A percentile compares a stretch with the other conserved stretches of the same genome.
Conservation (phyloP, 805 yeast species). For the Candida piceae region DNA sequence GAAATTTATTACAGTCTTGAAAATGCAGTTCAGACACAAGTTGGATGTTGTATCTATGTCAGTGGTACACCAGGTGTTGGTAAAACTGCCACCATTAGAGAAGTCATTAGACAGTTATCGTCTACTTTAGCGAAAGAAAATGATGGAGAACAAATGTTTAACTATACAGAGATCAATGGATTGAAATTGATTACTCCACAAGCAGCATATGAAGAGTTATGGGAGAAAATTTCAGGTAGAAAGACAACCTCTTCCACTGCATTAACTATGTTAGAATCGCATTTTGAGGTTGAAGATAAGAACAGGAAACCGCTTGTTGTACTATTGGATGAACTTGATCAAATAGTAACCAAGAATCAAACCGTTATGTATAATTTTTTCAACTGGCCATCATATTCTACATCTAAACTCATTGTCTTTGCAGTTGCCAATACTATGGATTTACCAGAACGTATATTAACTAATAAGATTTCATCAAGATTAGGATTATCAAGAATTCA, state of each 20-base stretch:
- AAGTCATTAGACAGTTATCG: constrained; percentile 68
- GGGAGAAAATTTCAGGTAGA: constrained; percentile 67
- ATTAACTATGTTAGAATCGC: constrained; percentile 61
- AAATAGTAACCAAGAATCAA: constrained; percentile 76
- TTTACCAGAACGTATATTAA: constrained; percentile 80
- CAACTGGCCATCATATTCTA: constrained; percentile 89
- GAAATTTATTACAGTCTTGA: constrained; percentile 65
- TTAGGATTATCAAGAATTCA: constrained; percentile 82
- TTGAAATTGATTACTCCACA: constrained; percentile 76
- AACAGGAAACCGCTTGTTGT: constrained; percentile 59
- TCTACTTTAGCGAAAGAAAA: constrained; percentile 16
- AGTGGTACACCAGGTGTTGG: constrained; percentile 99
- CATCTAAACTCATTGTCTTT: constrained; percentile 77
- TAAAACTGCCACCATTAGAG: constrained; percentile 88
- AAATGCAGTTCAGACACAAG: constrained; percentile 59
- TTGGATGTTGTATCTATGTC: constrained; percentile 82
- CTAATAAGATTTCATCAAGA: constrained; percentile 87
- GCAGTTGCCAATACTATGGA: constrained; percentile 99
- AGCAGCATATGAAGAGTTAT: constrained; percentile 74
- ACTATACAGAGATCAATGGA: constrained; percentile 86
- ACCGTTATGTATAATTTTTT: constrained; percentile 91
- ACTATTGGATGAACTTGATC: constrained; percentile 89
- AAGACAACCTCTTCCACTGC: constrained; percentile 61
- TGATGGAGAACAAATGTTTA: constrained; percentile 38
- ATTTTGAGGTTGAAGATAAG: constrained; percentile 41